phyloP scores from a whole-genome alignment of 192 early-diverging fungal genomes.

The Endogone sp. region DNA sequence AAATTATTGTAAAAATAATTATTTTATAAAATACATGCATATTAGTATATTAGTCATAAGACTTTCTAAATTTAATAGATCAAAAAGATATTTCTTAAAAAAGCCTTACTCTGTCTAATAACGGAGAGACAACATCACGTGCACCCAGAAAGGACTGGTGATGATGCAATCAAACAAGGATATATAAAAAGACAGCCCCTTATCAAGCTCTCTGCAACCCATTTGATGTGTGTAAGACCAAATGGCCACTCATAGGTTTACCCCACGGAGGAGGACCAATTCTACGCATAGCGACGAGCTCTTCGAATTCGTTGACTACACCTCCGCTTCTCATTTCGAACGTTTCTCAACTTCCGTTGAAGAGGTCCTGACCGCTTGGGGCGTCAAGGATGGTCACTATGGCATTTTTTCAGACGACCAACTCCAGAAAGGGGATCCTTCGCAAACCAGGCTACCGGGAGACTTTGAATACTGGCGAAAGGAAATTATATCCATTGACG shows the following conservation, averaged over 20 bases:
- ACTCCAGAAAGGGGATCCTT: slow-evolving; percentile 13
- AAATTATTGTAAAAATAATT: neutral
- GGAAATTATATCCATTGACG: slow-evolving; percentile 2
- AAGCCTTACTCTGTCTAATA: too few relatives aligned
- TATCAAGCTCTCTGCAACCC: neutral
- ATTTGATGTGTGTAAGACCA: neutral
- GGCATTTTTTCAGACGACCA: slow-evolving; percentile 43
- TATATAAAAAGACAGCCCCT: neutral
- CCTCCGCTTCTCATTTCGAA: slow-evolving; percentile 66
- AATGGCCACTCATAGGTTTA: neutral
- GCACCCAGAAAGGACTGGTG: neutral
- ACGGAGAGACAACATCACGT: too few relatives aligned
- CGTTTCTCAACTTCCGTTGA: slow-evolving; percentile 60
- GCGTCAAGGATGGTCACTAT: slow-evolving; percentile 44
- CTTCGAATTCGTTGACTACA: slow-evolving; percentile 76
- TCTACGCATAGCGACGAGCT: slow-evolving; percentile 48
- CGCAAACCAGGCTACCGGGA: neutral
- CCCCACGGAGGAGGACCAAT: slow-evolving; percentile 7
- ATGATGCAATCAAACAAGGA: neutral
- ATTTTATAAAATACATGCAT: too few relatives aligned
- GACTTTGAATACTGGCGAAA: slow-evolving; percentile 31
- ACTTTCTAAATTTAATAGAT: too few relatives aligned
- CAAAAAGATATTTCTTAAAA: too few relatives aligned
- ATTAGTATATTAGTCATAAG: too few relatives aligned
- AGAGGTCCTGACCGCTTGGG: slow-evolving; percentile 52